These are phyloP conservation scores for Penicillium sp. DNA, from an alignment of 2,329 filamentous ascomycete genomes.

Conservation along the genomic window DNA sequence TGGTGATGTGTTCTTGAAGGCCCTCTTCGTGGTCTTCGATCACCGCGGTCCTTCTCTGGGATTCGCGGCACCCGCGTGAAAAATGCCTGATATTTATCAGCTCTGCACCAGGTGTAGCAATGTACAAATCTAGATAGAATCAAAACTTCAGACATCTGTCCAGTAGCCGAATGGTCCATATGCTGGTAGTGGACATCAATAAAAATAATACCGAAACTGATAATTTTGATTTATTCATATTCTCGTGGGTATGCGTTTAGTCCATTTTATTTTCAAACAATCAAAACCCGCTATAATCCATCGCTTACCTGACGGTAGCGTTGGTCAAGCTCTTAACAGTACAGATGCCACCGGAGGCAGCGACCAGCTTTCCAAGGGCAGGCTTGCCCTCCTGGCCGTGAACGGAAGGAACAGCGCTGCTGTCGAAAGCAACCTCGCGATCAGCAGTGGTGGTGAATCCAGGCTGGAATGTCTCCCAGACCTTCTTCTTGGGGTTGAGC, in stretches of 20 bases:
- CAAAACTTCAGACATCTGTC: not conserved
- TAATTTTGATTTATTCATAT: slow-evolving; percentile 19
- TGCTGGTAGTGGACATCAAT: not conserved
- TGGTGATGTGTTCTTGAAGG: slow-evolving; percentile 63
- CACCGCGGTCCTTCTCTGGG: slow-evolving; percentile 51
- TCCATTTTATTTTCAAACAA: slow-evolving; percentile 18
- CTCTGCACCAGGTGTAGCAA: not conserved
- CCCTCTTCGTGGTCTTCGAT: slow-evolving; percentile 63
- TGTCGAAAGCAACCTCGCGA: slow-evolving; percentile 85
- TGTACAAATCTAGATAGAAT: slow-evolving; percentile 9
- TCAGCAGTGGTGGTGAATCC: slow-evolving; percentile 86
- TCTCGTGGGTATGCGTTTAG: slow-evolving; percentile 24
- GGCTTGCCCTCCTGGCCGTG: slow-evolving; percentile 63
- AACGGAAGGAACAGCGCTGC: slow-evolving; percentile 71
- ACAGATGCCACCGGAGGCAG: slow-evolving; percentile 76
- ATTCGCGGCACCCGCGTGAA: slow-evolving; percentile 47
- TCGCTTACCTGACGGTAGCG: slow-evolving; percentile 75
- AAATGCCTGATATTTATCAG: not conserved
- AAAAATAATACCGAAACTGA: slow-evolving; percentile 5
- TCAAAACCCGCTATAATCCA: slow-evolving; percentile 6
- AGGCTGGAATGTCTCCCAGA: slow-evolving; percentile 96
- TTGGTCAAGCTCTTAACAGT: slow-evolving; percentile 78
- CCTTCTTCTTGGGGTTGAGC: slow-evolving; percentile 99
- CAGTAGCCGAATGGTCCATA: no score
- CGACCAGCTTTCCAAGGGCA: slow-evolving; percentile 65